Evolutionary conservation across 805 yeast genomes (phyloP).

Genomic region (Metschnikowia peoriensis): DNA sequence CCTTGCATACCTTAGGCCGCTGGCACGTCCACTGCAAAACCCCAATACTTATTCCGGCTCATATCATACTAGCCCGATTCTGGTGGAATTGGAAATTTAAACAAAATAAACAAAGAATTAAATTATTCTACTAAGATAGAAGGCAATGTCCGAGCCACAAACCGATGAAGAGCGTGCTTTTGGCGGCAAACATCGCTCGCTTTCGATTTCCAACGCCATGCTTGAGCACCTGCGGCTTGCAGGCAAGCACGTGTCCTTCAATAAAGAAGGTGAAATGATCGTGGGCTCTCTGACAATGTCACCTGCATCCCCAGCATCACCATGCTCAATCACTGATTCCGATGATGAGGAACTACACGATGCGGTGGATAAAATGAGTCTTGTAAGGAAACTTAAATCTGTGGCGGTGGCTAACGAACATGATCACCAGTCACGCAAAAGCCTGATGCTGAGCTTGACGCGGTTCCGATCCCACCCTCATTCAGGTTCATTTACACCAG

Average conservation of each 20-base stretch:
- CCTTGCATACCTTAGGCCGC: too few relatives aligned
- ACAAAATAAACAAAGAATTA: background rate
- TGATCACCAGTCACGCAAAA: conserved; percentile 1
- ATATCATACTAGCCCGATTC: too few relatives aligned
- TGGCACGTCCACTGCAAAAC: too few relatives aligned
- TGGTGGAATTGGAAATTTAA: background rate
- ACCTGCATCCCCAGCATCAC: conserved; percentile 10
- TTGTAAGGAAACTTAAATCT: conserved; percentile 12
- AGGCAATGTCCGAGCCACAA: conserved; percentile 2
- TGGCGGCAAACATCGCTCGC: conserved; percentile 16
- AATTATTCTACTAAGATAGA: background rate
- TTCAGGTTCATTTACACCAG: conserved; percentile 15
- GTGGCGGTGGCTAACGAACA: conserved; percentile 12
- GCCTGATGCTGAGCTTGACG: conserved; percentile 13
- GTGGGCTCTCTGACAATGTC: conserved; percentile 16
- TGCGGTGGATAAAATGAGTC: conserved; percentile 6
- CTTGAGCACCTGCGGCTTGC: conserved; percentile 21
- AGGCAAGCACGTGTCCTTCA: conserved; percentile 23
- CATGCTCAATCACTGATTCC: conserved; percentile 14
- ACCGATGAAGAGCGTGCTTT: background rate
- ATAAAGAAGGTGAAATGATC: conserved; percentile 16
- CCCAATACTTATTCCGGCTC: background rate
- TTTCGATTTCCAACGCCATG: conserved; percentile 26
- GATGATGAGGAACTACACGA: conserved; percentile 13
- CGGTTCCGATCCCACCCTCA: conserved; percentile 18